Evolutionary conservation across 2,329 filamentous ascomycete species (phyloP).

Genomic region (Trichoderma polysporum): DNA sequence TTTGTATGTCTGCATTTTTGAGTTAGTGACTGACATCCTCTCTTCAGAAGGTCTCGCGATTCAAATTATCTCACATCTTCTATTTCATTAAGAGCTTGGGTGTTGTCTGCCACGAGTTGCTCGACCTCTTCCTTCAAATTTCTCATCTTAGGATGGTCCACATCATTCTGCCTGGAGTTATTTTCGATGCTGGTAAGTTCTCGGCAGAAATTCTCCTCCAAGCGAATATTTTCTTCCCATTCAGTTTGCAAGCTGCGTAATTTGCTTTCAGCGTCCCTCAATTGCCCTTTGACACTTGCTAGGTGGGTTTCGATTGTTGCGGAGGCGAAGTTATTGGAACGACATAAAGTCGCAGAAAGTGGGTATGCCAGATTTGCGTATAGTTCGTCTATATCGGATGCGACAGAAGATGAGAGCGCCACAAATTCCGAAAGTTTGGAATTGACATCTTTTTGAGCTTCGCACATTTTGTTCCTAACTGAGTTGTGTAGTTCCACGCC

Average conservation of each 20-base stretch:
- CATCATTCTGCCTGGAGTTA: neutral
- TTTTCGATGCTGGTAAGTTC: neutral
- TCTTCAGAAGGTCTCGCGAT: too few relatives aligned
- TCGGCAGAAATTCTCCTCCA: neutral
- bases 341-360: conserved; percentile 35
- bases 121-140: conserved; percentile 28
- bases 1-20: conserved; percentile 31
- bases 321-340: conserved; percentile 26
- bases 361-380: conserved; percentile 37
- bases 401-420: conserved; percentile 20
- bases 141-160: neutral
- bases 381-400: conserved; percentile 26
- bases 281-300: conserved; percentile 24
- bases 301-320: conserved; percentile 32
- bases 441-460: conserved; percentile 28
- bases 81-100: conserved; percentile 28
- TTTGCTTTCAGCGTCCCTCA: conserved; percentile 28
- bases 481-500: conserved; percentile 27
- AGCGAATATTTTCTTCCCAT: conserved; percentile 17
- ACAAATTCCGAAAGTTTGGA: conserved; percentile 27
- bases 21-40: neutral
- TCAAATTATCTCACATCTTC: conserved; percentile 28
- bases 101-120: conserved; percentile 27
- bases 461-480: conserved; percentile 25
- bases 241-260: conserved; percentile 26